Conservation (phyloP, 2,329 filamentous ascomycete species). For the Fusarium solani-melongenae region DNA sequence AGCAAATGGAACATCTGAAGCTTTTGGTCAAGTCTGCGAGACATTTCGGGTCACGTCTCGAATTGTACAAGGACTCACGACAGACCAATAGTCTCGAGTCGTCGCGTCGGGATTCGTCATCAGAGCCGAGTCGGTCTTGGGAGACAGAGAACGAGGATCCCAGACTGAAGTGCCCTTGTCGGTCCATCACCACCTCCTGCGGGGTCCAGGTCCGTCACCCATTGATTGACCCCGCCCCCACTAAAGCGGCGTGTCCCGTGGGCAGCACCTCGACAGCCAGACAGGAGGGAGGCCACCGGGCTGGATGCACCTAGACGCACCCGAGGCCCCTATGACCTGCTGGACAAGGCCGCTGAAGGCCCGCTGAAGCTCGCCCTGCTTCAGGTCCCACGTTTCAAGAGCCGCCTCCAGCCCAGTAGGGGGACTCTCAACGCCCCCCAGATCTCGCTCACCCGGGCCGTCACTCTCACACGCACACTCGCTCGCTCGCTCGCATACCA, state of each 20-base stretch:
- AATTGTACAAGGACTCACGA: neutral
- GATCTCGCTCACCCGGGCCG: neutral
- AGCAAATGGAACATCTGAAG: neutral
- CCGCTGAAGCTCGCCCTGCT: neutral
- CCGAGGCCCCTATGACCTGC: constrained; percentile 18
- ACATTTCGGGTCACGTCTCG: neutral
- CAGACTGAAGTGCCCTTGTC: neutral
- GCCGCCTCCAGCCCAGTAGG: neutral
- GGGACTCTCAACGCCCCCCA: neutral
- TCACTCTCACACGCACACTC: neutral
- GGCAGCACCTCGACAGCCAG: neutral
- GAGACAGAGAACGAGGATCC: neutral
- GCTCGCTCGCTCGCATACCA: neutral
- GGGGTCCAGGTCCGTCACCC: neutral
- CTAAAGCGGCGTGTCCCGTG: constrained; percentile 4
- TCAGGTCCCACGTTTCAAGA: constrained; percentile 5
- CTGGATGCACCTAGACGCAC: neutral
- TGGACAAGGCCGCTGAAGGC: constrained; percentile 11
- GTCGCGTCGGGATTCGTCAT: neutral
- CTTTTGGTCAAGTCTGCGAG: neutral
- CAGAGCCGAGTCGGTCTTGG: neutral
- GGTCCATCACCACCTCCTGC: neutral
- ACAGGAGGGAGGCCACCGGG: neutral
- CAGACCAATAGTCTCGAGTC: neutral
- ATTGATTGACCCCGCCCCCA: constrained; percentile 29